A percentile compares a stretch with the other conserved stretches of the same genome.
phyloP scores from a whole-genome alignment of 116 monocot genomes.

The Zostera marina region DNA sequence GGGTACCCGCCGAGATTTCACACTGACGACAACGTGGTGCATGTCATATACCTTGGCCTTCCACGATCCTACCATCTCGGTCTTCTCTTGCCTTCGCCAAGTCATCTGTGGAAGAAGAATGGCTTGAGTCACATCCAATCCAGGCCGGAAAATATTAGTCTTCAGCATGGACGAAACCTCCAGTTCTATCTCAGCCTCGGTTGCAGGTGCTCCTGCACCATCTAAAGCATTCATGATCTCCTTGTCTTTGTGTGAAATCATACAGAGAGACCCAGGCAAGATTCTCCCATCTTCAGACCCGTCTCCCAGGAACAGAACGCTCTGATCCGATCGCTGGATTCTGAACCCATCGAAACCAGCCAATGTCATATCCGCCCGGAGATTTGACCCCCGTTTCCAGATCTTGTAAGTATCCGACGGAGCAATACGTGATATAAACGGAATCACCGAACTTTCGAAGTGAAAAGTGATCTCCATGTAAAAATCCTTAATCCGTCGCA shows the following conservation, averaged over 20 bases:
- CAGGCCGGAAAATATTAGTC: constrained; percentile 77
- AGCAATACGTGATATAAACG: constrained; percentile 79
- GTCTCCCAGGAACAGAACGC: constrained; percentile 64
- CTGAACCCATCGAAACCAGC: constrained; percentile 87
- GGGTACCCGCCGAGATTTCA: constrained; percentile 76
- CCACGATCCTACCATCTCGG: constrained; percentile 82
- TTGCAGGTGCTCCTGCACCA: constrained; percentile 38
- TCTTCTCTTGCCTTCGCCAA: constrained; percentile 72
- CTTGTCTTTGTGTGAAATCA: constrained; percentile 85
- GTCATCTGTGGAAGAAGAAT: constrained; percentile 63
- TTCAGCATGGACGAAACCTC: constrained; percentile 76
- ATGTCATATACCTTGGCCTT: constrained; percentile 89
- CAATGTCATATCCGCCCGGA: constrained; percentile 88
- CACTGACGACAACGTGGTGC: constrained; percentile 84
- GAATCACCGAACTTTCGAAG: constrained; percentile 96
- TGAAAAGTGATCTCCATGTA: constrained; percentile 93
- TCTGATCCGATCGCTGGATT: constrained; percentile 92
- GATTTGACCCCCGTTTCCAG: constrained; percentile 89
- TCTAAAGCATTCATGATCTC: constrained; percentile 78
- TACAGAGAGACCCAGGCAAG: constrained; percentile 54
- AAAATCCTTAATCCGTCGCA: constrained; percentile 82
- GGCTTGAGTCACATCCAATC: constrained; percentile 69
- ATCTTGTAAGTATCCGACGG: constrained; percentile 95
- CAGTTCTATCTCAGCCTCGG: constrained; percentile 48
- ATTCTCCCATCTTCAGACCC: constrained; percentile 47